Evolutionary conservation across 2,329 filamentous ascomycete genomes (phyloP), one percentile per base, ranked within the genome.

Genomic region (Graphium sp.): DNA sequence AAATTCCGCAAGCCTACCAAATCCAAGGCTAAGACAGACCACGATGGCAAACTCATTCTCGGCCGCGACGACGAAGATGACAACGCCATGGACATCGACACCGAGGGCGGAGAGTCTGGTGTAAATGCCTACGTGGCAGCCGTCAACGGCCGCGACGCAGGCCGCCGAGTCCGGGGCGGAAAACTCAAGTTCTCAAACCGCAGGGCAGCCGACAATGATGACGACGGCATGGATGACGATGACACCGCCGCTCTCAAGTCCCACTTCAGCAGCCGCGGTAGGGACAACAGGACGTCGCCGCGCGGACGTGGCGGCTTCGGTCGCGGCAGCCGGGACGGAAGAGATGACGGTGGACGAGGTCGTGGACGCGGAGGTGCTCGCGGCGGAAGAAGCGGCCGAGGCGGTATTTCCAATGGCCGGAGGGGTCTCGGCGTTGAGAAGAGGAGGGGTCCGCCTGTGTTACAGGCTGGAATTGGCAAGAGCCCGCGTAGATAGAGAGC

Each of bases 11-110:
- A 64, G 41, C 60, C 59, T 30, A 66, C 55, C 23, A 50, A 46
- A 35, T 65, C 60, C 29, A 79, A 75, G 50, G 74, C 74, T 30
- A 79, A 71, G 58, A 62, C 62, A 10, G 74, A 89, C 43, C 50
- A 75, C 27, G 81, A 91, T 46, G 82, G 82, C 35, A 89, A 85
- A 54, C 66, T 91, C 23, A 66, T 91, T 38, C 62, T 91, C 30
- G 76, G 74, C 40, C 60, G 63, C 40, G 63, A 66, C 27, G 51
- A 51, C 26, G 56, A 63, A 24, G 58, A 56, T 9, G 59, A 58
- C 26, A 59, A 56, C 32, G 66, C 66, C 40, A 77, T 76, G 66
- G 66, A 68, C 18, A 52, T 81, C 41, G 76, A 84, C 40, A 54
- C 60, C 28, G 55, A 58, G 16, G 60, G 66, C 19, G 56, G 46